Evolutionary conservation across 2,329 filamentous ascomycete genomes (phyloP).

Genomic region (Arachnomyces sp.): DNA sequence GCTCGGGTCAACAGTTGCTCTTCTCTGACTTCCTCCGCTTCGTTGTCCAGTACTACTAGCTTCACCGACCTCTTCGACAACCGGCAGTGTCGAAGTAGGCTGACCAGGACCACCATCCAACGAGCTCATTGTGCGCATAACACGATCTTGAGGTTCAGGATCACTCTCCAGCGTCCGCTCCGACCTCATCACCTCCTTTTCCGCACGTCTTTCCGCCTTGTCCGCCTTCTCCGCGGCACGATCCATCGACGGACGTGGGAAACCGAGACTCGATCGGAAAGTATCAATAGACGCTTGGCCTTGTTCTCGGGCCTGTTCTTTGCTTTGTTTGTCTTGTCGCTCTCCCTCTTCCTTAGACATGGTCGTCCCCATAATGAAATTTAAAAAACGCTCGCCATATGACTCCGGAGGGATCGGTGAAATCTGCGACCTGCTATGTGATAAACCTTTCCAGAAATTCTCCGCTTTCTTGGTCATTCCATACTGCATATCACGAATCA

Average conservation of each 20-base stretch:
- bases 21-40: conserved; percentile 43
- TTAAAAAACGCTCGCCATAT: conserved; percentile 89
- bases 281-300: conserved; percentile 22
- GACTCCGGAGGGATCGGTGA: conserved; percentile 83
- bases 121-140: conserved; percentile 51
- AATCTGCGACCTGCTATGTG: conserved; percentile 74
- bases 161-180: conserved; percentile 35
- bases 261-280: conserved; percentile 17
- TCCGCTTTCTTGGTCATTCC: conserved; percentile 90
- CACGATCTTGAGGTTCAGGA: conserved; percentile 56
- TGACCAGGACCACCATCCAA: conserved; percentile 49
- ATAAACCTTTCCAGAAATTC: conserved; percentile 93
- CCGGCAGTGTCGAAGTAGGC: conserved; percentile 57
- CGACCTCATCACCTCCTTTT: conserved; percentile 47
- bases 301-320: conserved; percentile 22
- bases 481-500: conserved; percentile 52
- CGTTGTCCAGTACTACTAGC: conserved; percentile 58
- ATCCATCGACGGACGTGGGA: conserved; percentile 39
- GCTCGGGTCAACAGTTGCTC: conserved; percentile 16
- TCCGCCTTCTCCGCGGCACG: conserved; percentile 55
- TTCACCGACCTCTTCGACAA: conserved; percentile 87
- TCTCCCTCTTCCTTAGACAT: conserved; percentile 81
- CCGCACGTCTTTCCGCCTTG: conserved; percentile 38
- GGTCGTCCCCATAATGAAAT: conserved; percentile 84
- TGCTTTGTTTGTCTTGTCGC: conserved; percentile 35